Conservation (phyloP, 306 rosid genomes). For the Lithocarpus polystachyus region DNA sequence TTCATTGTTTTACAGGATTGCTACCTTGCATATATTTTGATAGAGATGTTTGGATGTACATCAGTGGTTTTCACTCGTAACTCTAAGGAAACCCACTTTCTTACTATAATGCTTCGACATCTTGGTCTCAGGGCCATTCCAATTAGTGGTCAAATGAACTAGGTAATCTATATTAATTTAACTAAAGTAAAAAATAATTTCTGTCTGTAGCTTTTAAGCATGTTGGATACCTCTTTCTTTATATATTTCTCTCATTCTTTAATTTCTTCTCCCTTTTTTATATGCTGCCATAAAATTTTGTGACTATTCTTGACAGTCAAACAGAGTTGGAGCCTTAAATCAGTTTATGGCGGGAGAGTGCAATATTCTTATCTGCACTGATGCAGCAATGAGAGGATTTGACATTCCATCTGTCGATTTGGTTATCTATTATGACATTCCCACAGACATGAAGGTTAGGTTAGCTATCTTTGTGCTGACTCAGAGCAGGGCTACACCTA, state of each 20-base stretch:
- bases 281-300: constrained; percentile 4
- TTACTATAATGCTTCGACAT: constrained; percentile 75
- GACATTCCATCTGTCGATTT: constrained; percentile 77
- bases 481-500: neutral
- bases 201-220: too few species aligned
- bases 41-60: constrained; percentile 64
- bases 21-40: constrained; percentile 73
- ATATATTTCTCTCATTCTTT: neutral
- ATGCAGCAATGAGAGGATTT: constrained; percentile 89
- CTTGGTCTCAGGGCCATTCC: constrained; percentile 85
- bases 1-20: constrained; percentile 56
- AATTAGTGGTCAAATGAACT: constrained; percentile 89
- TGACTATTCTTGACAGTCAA: constrained; percentile 50
- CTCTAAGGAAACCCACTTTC: constrained; percentile 67
- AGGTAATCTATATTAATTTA: constrained; percentile 40
- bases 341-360: constrained; percentile 79
- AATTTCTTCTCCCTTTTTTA: neutral
- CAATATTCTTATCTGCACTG: constrained; percentile 81
- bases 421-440: constrained; percentile 90
- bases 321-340: constrained; percentile 88
- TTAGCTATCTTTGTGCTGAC: neutral
- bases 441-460: constrained; percentile 78
- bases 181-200: neutral
- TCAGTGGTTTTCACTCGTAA: constrained; percentile 93
- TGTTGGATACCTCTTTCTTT: neutral